Conservation (phyloP, 352 stramenopile genomes). For the Elongisporangium undulatum region DNA sequence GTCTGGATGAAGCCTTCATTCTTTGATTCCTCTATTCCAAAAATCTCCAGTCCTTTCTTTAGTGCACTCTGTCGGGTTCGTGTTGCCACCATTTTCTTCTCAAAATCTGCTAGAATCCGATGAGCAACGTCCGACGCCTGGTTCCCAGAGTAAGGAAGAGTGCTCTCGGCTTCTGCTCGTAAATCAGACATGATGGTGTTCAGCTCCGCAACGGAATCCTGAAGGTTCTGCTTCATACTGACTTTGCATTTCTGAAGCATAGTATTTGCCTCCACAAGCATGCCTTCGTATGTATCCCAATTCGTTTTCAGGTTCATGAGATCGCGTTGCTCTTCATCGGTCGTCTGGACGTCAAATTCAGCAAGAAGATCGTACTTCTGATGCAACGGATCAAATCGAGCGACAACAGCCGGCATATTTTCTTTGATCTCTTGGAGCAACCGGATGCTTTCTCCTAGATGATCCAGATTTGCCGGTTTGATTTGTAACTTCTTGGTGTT, state of each 20-base stretch:
- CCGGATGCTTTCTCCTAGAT: slow-evolving; percentile 90
- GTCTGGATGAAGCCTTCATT: slow-evolving; percentile 85
- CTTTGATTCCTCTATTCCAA: slow-evolving; percentile 85
- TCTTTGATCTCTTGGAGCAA: slow-evolving; percentile 88
- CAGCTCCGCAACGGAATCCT: slow-evolving; percentile 87
- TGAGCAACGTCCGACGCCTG: slow-evolving; percentile 48
- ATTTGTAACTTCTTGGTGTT: slow-evolving; percentile 82
- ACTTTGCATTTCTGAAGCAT: slow-evolving; percentile 92
- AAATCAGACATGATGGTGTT: slow-evolving; percentile 84
- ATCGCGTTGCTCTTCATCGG: slow-evolving; percentile 80
- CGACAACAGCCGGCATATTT: slow-evolving; percentile 51
- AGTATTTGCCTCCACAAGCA: slow-evolving; percentile 82
- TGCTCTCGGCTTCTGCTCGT: slow-evolving; percentile 62
- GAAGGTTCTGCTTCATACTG: slow-evolving; percentile 94
- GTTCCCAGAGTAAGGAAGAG: slow-evolving; percentile 70
- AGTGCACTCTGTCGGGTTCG: slow-evolving; percentile 61
- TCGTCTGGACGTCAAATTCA: slow-evolving; percentile 88
- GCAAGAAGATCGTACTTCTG: slow-evolving; percentile 84
- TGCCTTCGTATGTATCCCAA: slow-evolving; percentile 84
- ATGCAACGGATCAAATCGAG: slow-evolving; percentile 81
- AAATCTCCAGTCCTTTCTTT: slow-evolving; percentile 92
- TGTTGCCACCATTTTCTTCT: slow-evolving; percentile 85
- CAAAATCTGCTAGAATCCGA: slow-evolving; percentile 79
- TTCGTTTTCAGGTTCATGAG: slow-evolving; percentile 58
- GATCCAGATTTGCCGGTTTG: slow-evolving; percentile 87